Base-by-base conservation (phyloP, 2,329 filamentous ascomycete species). In the Alternaria arborescens region DNA sequence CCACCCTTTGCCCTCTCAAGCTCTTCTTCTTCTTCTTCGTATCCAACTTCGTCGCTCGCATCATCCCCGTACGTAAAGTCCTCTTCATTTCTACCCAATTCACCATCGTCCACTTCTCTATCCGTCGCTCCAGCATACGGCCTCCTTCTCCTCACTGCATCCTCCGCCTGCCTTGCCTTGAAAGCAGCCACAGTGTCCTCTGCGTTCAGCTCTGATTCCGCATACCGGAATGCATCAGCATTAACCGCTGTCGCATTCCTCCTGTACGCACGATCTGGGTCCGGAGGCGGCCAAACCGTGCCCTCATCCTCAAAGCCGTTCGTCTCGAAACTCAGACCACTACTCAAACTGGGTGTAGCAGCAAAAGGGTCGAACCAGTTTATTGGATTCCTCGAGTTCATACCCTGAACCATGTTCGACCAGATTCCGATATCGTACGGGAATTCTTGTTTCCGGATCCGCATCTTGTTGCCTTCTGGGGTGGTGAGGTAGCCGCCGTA, bases 351-450 rank as follows among this genome's bases (percentile, higher is more conserved):
- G 2, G 85, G 84, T 24, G 84, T 86, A 5, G 76, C 66, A 1
- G 88, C 84, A 41, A 93, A 83, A 0, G 92, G 92, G 67, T 87
- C 86, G 58, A 92, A 79, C 92, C 92, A 95, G 7, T 84, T 74
- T 0, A 93, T 65, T 0, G 86, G 76, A 70, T 70, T 93, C 8
- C 74, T 66, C 0, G 87, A 89, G 4, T 91, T 91, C 90, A 95
- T 94, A 16, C 88, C 90, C 72, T 92, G 89, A 16, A 85, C 84
- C 73, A 94, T 83, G 76, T 96, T 96, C 36, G 81, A 76, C 80
- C 87, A 93, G 69, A 95, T 82, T 51, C 91, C 91, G 44, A 94
- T 80, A 71, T 96, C 92, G 78, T 93, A 95, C 0, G 92, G 92
- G 69, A 93, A 95, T 76, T 94, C 91, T 69, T 94, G 86, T 54